Evolutionary conservation across 768 basidiomycete genomes (phyloP).

Genomic region (Lactarius indigo): DNA sequence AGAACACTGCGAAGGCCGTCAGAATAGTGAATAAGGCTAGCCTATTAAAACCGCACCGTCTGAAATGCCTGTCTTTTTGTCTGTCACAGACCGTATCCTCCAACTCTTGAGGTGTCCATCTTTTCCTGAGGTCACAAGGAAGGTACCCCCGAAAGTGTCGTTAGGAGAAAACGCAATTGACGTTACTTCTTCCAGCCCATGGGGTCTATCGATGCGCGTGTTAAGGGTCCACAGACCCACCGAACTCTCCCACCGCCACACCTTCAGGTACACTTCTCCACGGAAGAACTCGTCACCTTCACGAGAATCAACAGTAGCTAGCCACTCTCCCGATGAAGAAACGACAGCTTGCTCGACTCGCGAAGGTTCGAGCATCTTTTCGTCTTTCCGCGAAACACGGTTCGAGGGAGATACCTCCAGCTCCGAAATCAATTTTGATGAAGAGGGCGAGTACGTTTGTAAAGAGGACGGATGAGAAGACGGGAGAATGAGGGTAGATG

Average conservation of each 20-base stretch:
- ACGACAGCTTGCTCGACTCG: constrained; percentile 69
- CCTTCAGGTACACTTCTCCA: constrained; percentile 75
- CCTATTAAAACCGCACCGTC: constrained; percentile 46
- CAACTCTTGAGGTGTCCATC: constrained; percentile 81
- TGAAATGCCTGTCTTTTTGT: constrained; percentile 40
- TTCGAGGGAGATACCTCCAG: constrained; percentile 94
- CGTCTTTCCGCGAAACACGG: constrained; percentile 77
- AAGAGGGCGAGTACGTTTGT: constrained; percentile 78
- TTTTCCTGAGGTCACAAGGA: constrained; percentile 69
- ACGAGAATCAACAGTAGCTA: constrained; percentile 85
- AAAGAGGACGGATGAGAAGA: constrained; percentile 96
- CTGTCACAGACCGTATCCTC: constrained; percentile 51
- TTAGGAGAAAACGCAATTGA: constrained; percentile 66
- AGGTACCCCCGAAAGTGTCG: constrained; percentile 32
- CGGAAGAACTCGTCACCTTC: constrained; percentile 62
- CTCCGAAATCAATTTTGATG: constrained; percentile 72
- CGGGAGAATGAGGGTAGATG: constrained; percentile 78
- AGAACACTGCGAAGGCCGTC: constrained; percentile 49
- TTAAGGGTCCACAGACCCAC: constrained; percentile 68
- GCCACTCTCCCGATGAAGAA: constrained; percentile 74
- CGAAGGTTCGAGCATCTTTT: constrained; percentile 69
- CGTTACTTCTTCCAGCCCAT: constrained; percentile 61
- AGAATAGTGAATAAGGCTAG: neutral
- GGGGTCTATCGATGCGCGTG: constrained; percentile 86
- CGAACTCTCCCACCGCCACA: constrained; percentile 83